Percentiles rank a stretch among this genome's conserved stretches.
phyloP scores from a whole-genome alignment of 2,329 filamentous ascomycete genomes.

The Colletotrichum tropicale region DNA sequence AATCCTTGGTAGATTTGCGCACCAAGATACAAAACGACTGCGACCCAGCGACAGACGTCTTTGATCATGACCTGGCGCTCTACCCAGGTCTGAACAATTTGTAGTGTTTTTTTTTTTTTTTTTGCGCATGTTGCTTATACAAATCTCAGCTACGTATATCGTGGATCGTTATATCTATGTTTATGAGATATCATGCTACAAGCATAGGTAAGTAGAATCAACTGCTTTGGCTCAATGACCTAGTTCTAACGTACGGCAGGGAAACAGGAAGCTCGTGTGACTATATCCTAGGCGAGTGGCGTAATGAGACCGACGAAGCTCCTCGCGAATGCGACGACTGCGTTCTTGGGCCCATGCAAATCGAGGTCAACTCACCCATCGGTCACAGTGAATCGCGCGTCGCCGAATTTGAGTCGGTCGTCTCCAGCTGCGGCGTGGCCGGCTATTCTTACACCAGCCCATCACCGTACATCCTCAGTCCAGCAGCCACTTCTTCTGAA shows the following conservation, averaged over 20 bases:
- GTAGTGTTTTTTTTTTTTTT: no score
- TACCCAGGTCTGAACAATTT: no score
- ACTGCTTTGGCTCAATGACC: neutral
- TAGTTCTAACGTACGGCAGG: neutral
- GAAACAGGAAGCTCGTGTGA: neutral
- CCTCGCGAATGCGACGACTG: neutral
- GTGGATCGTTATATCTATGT: no score
- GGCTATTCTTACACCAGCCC: neutral
- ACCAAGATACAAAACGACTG: no score
- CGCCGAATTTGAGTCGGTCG: neutral
- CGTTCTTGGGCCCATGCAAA: neutral
- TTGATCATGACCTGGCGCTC: no score
- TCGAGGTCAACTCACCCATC: neutral
- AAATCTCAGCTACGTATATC: no score
- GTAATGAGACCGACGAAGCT: neutral
- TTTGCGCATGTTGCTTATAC: no score
- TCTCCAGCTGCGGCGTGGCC: neutral
- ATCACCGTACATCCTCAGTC: neutral
- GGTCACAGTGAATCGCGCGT: neutral
- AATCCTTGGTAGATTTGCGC: no score
- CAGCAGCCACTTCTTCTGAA: neutral
- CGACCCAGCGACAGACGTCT: no score
- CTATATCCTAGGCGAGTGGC: neutral
- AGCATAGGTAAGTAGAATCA: neutral
- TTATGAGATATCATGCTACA: no score